phyloP scores from a whole-genome alignment of 257 asterid species.

The Henckelia pumila region DNA sequence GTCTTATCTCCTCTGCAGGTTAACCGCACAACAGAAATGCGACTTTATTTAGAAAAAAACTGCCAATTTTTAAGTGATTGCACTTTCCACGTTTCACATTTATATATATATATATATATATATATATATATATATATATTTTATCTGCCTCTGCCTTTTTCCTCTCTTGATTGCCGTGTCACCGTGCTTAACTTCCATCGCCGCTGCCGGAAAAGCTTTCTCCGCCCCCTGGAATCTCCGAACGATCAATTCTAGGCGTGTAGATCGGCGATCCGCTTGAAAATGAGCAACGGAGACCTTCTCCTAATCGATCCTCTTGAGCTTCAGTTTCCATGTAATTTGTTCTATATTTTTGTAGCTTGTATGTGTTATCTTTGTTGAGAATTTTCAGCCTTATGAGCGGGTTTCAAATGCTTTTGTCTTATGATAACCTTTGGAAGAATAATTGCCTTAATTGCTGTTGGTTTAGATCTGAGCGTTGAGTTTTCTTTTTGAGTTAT shows the following conservation, averaged over 20 bases:
- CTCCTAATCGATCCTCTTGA: constrained; percentile 77
- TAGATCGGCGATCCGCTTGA: constrained; percentile 13
- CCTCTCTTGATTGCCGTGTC: constrained; percentile 18
- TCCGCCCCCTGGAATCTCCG: neutral
- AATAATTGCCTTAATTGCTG: constrained; percentile 18
- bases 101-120: too few relatives aligned
- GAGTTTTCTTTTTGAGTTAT: constrained; percentile 16
- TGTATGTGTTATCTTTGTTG: neutral
- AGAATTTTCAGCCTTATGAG: constrained; percentile 6
- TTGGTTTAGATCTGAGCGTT: constrained; percentile 33
- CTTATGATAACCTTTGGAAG: constrained; percentile 16
- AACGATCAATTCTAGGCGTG: neutral
- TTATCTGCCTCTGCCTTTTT: constrained; percentile 5
- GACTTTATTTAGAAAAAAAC: too few relatives aligned
- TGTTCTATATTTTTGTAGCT: neutral
- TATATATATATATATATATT: too few relatives aligned
- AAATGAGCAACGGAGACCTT: constrained; percentile 49
- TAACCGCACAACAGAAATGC: too few relatives aligned
- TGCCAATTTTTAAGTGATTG: too few relatives aligned
- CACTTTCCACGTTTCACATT: too few relatives aligned
- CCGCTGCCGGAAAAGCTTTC: neutral
- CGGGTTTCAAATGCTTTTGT: constrained; percentile 11
- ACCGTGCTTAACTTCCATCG: constrained; percentile 1
- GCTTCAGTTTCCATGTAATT: constrained; percentile 69
- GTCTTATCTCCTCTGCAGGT: too few relatives aligned